These are phyloP conservation scores for Rhynchospora tenuis DNA, from an alignment of 176 grass and related monocot genomes.

Conservation along the genomic window DNA sequence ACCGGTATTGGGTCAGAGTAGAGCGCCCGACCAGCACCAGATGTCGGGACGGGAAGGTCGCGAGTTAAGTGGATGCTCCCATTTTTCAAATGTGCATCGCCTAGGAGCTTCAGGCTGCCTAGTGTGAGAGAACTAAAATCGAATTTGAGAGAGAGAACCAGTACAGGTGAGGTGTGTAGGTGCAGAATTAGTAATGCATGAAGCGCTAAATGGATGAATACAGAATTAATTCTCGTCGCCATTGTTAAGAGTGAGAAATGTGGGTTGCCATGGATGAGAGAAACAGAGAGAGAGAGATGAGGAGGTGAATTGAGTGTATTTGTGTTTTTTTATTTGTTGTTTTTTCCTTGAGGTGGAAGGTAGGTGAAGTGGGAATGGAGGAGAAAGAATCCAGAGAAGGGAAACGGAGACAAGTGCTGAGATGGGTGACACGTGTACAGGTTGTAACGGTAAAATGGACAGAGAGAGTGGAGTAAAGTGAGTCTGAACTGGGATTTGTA, in stretches of 20 bases:
- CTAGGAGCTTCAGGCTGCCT: constrained; percentile 53
- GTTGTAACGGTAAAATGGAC: constrained; percentile 37
- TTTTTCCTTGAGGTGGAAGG: constrained; percentile 28
- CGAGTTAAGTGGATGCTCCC: constrained; percentile 71
- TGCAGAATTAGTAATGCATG: background rate
- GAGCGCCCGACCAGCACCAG: constrained; percentile 62
- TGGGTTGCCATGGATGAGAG: constrained; percentile 4
- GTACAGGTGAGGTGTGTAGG: background rate
- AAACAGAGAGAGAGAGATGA: background rate
- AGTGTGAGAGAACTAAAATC: constrained; percentile 73
- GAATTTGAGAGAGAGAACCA: constrained; percentile 30
- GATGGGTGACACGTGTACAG: constrained; percentile 22
- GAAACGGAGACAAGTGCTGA: constrained; percentile 9
- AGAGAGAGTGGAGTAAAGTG: background rate
- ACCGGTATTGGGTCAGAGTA: constrained; percentile 46
- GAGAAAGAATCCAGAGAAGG: background rate
- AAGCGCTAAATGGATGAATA: background rate
- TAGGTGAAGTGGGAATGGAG: constrained; percentile 22
- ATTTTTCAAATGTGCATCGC: constrained; percentile 96
- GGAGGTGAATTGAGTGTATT: background rate
- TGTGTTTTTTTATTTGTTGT: background rate
- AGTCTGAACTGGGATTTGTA: background rate
- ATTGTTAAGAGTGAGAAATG: constrained; percentile 18
- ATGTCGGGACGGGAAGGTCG: constrained; percentile 72
- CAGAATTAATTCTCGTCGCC: constrained; percentile 4